Evolutionary conservation across 306 rosid genomes (phyloP), one percentile per base, ranked within the genome.

Genomic region (Lathyrus tuberosus): DNA sequence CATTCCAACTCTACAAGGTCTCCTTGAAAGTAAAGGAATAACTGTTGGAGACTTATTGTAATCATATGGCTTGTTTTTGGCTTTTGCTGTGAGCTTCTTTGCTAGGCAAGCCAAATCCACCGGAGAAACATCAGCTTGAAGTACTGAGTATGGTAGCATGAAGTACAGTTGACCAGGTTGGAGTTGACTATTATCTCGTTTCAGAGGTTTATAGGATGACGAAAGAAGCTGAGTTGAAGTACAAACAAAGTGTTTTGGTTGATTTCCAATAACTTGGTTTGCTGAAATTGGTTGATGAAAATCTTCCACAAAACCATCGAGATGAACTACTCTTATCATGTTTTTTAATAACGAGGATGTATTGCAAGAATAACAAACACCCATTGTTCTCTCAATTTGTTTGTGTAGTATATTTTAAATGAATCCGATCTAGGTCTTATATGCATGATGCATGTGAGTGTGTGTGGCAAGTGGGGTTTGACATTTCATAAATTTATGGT

Each of bases 211-310:
- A 59, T 86, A 74, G 13, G 70, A 82, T 17, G 48, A 16, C 0
- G 87, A 82, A 40, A 90, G 87, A 22, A 93, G 87, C 81, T 84
- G 85, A n/a, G 82, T 64, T 1, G 91, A 81, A 0, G 96, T 88
- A 71, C 85, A 86, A 3, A 93, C 70, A 46, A 93, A 88, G 78
- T 88, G 84, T 69, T 85, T 85, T 6, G 79, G 24, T 6, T 79
- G 78, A 43, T 62, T 75, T 1, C 86, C 96, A 8, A 81, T 75
- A 18, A 90, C 78, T 46, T 88, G 83, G 53, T 74, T 42, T 1
- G 74, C 97, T 17, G 78, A 74, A 62, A 88, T 28, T 0, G 97
- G 88, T 15, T 75, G 58, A 8, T 84, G 84, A 69, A 84, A 93
- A 41, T 80, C 82, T 65, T 88, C 94, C 3, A 93, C 87, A 54